These are phyloP conservation scores for Pythium folliculosum DNA, from an alignment of 352 stramenopile genomes.

Conservation along the genomic window DNA sequence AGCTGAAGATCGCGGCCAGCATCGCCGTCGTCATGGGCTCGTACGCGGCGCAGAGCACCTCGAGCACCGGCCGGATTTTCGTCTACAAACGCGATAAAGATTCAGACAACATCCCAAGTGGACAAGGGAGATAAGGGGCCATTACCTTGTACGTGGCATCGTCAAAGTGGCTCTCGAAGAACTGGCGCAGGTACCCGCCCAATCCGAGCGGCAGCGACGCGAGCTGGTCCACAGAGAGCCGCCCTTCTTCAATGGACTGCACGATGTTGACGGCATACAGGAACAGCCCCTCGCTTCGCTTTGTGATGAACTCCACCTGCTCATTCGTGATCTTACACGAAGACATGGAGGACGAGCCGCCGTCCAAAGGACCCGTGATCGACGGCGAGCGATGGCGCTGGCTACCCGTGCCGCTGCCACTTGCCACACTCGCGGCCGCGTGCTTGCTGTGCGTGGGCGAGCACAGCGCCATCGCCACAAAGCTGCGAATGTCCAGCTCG, in stretches of 20 bases:
- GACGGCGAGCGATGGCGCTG: slow-evolving; percentile 23
- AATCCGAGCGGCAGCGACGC: slow-evolving; percentile 62
- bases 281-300: slow-evolving; percentile 64
- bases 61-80: slow-evolving; percentile 61
- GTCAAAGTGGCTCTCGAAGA: slow-evolving; percentile 72
- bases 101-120: too few relatives aligned
- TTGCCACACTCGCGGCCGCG: background rate
- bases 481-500: slow-evolving; percentile 45
- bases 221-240: slow-evolving; percentile 51
- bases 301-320: slow-evolving; percentile 51
- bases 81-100: background rate
- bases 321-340: slow-evolving; percentile 29
- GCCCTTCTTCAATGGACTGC: slow-evolving; percentile 54
- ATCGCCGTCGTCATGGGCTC: slow-evolving; percentile 52
- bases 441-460: slow-evolving; percentile 1
- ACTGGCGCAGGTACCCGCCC: slow-evolving; percentile 65
- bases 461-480: slow-evolving; percentile 31
- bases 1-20: slow-evolving; percentile 53
- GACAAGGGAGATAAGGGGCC: too few relatives aligned
- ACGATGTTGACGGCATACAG: slow-evolving; percentile 81
- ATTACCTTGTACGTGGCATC: slow-evolving; percentile 46
- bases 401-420: background rate
- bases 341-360: background rate
- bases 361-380: slow-evolving; percentile 13
- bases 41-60: slow-evolving; percentile 69